Evolutionary conservation across 495 filamentous ascomycete genomes (phyloP).

Genomic region (Trichoderma parareesei): DNA sequence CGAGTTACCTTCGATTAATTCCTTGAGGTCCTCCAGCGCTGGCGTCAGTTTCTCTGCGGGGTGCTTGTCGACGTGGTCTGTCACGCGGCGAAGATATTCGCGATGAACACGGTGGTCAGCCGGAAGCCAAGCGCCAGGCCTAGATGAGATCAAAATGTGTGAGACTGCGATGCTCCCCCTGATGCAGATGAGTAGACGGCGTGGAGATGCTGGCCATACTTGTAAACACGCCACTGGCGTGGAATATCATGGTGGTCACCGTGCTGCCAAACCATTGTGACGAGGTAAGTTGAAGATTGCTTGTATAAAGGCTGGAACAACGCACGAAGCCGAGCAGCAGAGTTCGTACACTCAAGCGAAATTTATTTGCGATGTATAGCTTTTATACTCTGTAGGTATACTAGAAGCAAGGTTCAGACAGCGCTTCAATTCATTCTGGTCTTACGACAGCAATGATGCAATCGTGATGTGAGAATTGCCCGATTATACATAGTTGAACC

Average conservation of each 20-base stretch:
- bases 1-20: constrained; percentile 38
- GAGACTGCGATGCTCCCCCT: constrained; percentile 10
- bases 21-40: constrained; percentile 38
- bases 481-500: background rate
- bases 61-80: constrained; percentile 38
- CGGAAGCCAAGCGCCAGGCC: constrained; percentile 45
- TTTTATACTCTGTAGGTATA: background rate
- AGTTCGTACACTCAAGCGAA: background rate
- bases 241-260: constrained; percentile 39
- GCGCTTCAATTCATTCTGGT: background rate
- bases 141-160: constrained; percentile 14
- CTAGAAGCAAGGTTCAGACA: background rate
- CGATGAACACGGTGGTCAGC: constrained; percentile 42
- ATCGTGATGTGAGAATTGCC: background rate
- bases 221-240: constrained; percentile 27
- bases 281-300: background rate
- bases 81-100: constrained; percentile 38
- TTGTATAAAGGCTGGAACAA: background rate
- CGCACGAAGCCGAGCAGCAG: background rate
- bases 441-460: background rate
- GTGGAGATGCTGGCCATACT: constrained; percentile 19
- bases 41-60: constrained; percentile 34
- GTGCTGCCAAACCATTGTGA: constrained; percentile 37
- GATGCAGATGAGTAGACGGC: background rate
- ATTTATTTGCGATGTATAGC: background rate